These are phyloP conservation scores for Cerioporus squamosus DNA, from an alignment of 1,284 basidiomycete genomes.

Conservation along the genomic window DNA sequence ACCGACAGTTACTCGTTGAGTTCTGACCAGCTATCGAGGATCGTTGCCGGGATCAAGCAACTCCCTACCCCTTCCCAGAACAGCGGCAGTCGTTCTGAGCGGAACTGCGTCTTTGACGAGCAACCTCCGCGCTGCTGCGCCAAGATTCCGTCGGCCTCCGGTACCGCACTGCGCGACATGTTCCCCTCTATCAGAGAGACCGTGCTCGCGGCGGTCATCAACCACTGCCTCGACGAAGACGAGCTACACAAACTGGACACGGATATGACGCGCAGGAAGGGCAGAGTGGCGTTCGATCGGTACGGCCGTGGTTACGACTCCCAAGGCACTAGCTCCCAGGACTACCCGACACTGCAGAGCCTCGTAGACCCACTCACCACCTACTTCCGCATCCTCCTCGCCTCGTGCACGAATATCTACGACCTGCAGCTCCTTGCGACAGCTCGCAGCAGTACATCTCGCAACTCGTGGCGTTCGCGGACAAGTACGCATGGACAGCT, in stretches of 20 bases:
- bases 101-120: background rate
- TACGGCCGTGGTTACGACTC: background rate
- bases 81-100: background rate
- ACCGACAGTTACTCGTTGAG: constrained; percentile 1
- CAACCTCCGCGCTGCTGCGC: too few relatives aligned
- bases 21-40: constrained; percentile 5
- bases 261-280: background rate
- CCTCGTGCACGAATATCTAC: background rate
- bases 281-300: background rate
- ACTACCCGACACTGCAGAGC: constrained; percentile 10
- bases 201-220: constrained; percentile 3
- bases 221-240: constrained; percentile 8
- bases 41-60: constrained; percentile 8
- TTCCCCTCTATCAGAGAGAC: constrained; percentile 4
- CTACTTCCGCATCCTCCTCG: constrained; percentile 20
- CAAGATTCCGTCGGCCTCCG: too few relatives aligned
- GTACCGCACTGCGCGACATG: background rate
- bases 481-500: constrained; percentile 14
- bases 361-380: constrained; percentile 17
- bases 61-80: background rate
- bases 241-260: constrained; percentile 17
- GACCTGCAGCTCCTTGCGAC: constrained; percentile 1
- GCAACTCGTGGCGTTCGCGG: constrained; percentile 8
- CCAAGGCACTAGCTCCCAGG: constrained; percentile 3
- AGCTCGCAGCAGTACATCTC: constrained; percentile 13